A percentile compares a stretch with the other conserved stretches of the same genome.
Evolutionary conservation across 371 early-diverging fungal species (phyloP).

Genomic region (Conidiobolus incongruus): DNA sequence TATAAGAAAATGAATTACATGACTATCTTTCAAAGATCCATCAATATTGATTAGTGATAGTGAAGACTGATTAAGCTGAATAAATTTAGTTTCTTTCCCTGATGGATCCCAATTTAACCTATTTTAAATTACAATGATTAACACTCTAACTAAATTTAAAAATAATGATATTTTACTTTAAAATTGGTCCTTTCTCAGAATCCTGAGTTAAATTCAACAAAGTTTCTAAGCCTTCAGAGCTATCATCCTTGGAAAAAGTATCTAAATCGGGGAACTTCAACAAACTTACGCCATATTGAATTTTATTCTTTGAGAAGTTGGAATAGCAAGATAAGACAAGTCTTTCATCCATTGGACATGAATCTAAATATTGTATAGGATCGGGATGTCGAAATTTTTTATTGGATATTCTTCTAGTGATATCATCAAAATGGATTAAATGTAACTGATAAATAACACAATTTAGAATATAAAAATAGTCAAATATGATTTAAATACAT

Average conservation of each 20-base stretch:
- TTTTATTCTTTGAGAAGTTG: no score
- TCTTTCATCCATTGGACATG: constrained; percentile 1
- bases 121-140: not conserved
- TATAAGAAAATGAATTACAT: no score
- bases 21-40: no score
- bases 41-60: no score
- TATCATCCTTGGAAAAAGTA: not conserved
- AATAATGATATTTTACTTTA: not conserved
- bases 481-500: not conserved
- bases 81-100: not conserved
- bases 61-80: no score
- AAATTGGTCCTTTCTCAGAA: not conserved
- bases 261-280: not conserved
- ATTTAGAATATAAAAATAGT: not conserved
- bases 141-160: not conserved
- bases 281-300: not conserved
- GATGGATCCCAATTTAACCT: not conserved
- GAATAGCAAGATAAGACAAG: not conserved
- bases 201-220: not conserved
- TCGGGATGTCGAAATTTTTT: not conserved
- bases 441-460: not conserved
- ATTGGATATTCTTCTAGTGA: not conserved
- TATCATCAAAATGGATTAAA: not conserved
- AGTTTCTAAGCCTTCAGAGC: not conserved
- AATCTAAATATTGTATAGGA: not conserved